These are phyloP conservation scores for Brettanomyces anomalus DNA, from an alignment of 805 yeast genomes.

Conservation along the genomic window DNA sequence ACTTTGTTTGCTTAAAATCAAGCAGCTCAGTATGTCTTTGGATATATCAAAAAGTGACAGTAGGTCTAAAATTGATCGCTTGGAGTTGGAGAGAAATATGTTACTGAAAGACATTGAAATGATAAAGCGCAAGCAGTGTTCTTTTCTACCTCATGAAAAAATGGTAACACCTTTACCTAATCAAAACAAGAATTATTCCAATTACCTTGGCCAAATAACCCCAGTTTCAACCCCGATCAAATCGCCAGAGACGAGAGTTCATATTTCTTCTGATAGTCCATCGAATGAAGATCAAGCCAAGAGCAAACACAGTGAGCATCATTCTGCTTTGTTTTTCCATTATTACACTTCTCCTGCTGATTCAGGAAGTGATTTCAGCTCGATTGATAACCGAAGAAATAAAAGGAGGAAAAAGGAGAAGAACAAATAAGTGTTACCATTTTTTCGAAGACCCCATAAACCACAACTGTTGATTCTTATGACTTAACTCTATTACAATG, in stretches of 20 bases:
- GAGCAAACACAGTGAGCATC: not conserved
- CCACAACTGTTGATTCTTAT: too few relatives aligned
- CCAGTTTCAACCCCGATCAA: slow-evolving; percentile 2
- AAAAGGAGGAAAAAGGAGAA: slow-evolving; percentile 8
- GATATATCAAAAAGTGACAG: slow-evolving; percentile 12
- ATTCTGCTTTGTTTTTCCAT: slow-evolving; percentile 14
- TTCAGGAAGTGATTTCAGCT: slow-evolving; percentile 10
- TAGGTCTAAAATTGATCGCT: slow-evolving; percentile 12
- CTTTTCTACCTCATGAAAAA: too few relatives aligned
- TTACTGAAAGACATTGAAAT: slow-evolving; percentile 17
- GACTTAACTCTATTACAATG: too few relatives aligned
- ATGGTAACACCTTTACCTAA: not conserved
- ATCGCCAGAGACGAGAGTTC: not conserved
- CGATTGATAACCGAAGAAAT: slow-evolving; percentile 14
- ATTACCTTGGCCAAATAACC: not conserved
- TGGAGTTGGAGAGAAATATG: slow-evolving; percentile 18
- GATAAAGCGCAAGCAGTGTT: slow-evolving; percentile 9
- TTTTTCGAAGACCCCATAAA: too few relatives aligned
- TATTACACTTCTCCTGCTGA: slow-evolving; percentile 11
- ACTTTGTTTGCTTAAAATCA: slow-evolving; percentile 11
- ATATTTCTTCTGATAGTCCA: too few relatives aligned
- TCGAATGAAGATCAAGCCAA: too few relatives aligned
- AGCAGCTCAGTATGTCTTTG: slow-evolving; percentile 11
- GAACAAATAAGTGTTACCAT: too few relatives aligned
- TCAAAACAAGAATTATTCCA: not conserved